Conservation (phyloP, 768 basidiomycete species). For the Boletus vermiculosoides region DNA sequence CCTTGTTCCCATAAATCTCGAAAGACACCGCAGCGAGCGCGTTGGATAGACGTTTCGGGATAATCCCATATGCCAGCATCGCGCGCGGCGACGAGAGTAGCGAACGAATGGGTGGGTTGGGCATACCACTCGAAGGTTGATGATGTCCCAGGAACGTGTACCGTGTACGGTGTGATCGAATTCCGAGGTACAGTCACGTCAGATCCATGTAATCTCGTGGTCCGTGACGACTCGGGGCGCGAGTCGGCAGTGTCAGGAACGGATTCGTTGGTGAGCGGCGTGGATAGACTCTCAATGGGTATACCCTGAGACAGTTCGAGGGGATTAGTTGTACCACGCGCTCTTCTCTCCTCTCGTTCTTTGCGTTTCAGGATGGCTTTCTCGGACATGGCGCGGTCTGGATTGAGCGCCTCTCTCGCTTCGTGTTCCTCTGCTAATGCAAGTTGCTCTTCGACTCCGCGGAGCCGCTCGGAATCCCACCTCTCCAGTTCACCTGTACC, state of each 20-base stretch:
- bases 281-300: constrained; percentile 8
- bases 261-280: background rate
- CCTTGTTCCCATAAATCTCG: constrained; percentile 79
- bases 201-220: background rate
- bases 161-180: constrained; percentile 41
- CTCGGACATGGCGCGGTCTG: constrained; percentile 49
- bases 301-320: constrained; percentile 4
- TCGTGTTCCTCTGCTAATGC: constrained; percentile 48
- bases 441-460: constrained; percentile 48
- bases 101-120: constrained; percentile 42
- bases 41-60: constrained; percentile 61
- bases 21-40: constrained; percentile 79
- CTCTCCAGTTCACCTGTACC: constrained; percentile 43
- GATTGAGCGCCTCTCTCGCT: constrained; percentile 41
- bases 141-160: constrained; percentile 69
- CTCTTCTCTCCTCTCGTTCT: constrained; percentile 57
- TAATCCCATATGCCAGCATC: constrained; percentile 76
- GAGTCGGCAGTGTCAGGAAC: background rate
- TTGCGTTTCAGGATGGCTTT: constrained; percentile 70
- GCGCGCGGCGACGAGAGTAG: constrained; percentile 58
- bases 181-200: constrained; percentile 8
- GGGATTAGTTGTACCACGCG: constrained; percentile 10
- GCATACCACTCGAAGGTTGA: constrained; percentile 68
- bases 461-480: constrained; percentile 54
- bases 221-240: constrained; percentile 1